A percentile compares a stretch with the other conserved stretches of the same genome.
Evolutionary conservation across 768 basidiomycete genomes (phyloP).

Genomic region (Tephrocybe sp.): DNA sequence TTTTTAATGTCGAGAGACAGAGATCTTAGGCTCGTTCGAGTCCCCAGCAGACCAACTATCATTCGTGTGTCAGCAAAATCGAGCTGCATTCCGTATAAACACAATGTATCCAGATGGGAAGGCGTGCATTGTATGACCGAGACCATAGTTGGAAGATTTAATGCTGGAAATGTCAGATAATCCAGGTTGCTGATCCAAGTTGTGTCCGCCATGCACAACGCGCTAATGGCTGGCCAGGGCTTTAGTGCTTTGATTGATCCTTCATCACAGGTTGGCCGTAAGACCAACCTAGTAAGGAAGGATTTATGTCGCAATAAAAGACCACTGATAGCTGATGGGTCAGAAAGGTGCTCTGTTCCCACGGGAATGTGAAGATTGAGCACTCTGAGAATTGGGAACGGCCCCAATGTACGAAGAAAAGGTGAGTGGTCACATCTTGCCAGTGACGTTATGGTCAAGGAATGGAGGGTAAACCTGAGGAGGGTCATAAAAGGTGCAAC

Average conservation of each 20-base stretch:
- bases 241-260: neutral
- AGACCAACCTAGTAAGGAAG: slow-evolving; percentile 20
- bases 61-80: slow-evolving; percentile 19
- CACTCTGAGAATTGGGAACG: slow-evolving; percentile 22
- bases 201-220: slow-evolving; percentile 2
- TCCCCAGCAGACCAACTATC: slow-evolving; percentile 20
- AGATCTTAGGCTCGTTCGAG: slow-evolving; percentile 17
- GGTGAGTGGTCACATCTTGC: slow-evolving; percentile 28
- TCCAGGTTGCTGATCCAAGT: slow-evolving; percentile 15
- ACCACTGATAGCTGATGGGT: slow-evolving; percentile 19
- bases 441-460: slow-evolving; percentile 30
- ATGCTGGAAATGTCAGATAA: slow-evolving; percentile 22
- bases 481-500: slow-evolving; percentile 31
- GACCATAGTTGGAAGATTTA: slow-evolving; percentile 17
- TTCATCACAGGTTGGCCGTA: slow-evolving; percentile 13
- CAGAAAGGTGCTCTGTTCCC: slow-evolving; percentile 20
- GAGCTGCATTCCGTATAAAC: slow-evolving; percentile 22
- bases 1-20: slow-evolving; percentile 22
- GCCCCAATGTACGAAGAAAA: slow-evolving; percentile 28
- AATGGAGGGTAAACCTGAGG: slow-evolving; percentile 23
- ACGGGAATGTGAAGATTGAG: slow-evolving; percentile 23
- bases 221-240: slow-evolving; percentile 7
- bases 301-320: slow-evolving; percentile 19
- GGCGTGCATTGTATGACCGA: slow-evolving; percentile 21
- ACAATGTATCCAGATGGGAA: slow-evolving; percentile 23